Base-by-base conservation (phyloP, 257 asterid species). In the Striga asiatica region DNA sequence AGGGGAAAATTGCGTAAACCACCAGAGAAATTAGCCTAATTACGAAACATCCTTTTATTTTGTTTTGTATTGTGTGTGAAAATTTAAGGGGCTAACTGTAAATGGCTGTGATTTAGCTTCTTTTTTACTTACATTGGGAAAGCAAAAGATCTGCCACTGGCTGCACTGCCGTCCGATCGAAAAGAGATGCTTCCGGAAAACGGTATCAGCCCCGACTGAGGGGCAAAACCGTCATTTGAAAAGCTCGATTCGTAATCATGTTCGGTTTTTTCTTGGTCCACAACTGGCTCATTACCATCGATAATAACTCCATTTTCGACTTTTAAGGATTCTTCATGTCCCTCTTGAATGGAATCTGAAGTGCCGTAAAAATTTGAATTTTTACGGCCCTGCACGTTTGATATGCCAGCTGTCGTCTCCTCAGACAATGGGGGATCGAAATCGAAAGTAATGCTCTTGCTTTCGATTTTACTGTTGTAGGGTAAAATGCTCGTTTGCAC, bases 151-250 rank as follows among this genome's bases (percentile, higher is more conserved):
- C 86, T 79, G 13, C 77, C 66, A 21, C 97, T 92, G 39, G 97
- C 74, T 5, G 97, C 70, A 72, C 99, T 92, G 77, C 83, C 79
- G 42, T 88, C 97, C 0, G 99, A 92, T 52, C 99, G 85, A 70
- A 74, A 76, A 52, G 99, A 92, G 37, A 71, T 28, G 80, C 84
- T 92, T 13, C 95, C 97, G 0, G 97, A 81, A 66, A 28, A 54
- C 4, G 93, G 65, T 28, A 82, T 71, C 14, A 82, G 89, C 51
- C 94, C 96, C 0, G 98, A 82, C 65, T 65, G 76, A 43, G 81
- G 64, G 8, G 17, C 8, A 17, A 41, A 23, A 81, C 71, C 34
- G 76, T 20, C 48, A 41, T 1, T 72, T 16, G 96, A 75, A 80
- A 84, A 87, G 57, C 98, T 91, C 0, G 84, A 41, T 72, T 91